Percentiles rank a stretch among this genome's conserved stretches.
Evolutionary conservation across 1,284 basidiomycete genomes (phyloP).

Genomic region (Ustilago sp.): DNA sequence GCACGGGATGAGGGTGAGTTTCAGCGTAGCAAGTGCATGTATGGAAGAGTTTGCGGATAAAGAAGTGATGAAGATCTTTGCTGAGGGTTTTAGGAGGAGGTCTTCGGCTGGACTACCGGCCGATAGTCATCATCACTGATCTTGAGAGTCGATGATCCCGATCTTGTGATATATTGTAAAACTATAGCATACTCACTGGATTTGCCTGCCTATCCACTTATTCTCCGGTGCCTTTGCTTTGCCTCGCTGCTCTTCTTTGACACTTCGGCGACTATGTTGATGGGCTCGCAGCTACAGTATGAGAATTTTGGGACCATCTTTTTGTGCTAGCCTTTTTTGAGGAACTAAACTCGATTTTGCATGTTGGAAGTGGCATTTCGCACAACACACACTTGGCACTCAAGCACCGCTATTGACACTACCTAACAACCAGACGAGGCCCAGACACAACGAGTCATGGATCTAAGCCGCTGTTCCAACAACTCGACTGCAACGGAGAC

Average conservation of each 20-base stretch:
- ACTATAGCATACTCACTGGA: not conserved
- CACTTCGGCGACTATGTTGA: not conserved
- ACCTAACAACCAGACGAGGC: slow-evolving; percentile 1
- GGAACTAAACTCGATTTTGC: not conserved
- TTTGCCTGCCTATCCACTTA: no score
- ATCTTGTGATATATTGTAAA: not conserved
- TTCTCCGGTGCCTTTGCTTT: not conserved
- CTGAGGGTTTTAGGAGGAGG: slow-evolving; percentile 22
- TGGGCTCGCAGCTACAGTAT: not conserved
- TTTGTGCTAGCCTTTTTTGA: not conserved
- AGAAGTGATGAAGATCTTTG: slow-evolving; percentile 29
- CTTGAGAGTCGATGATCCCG: not conserved
- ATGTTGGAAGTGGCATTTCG: slow-evolving; percentile 4
- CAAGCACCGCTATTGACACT: slow-evolving; percentile 8
- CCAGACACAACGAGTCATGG: slow-evolving; percentile 1
- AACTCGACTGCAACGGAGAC: not conserved
- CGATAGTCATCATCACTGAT: slow-evolving; percentile 4
- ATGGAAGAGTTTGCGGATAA: slow-evolving; percentile 15
- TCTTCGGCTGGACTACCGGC: slow-evolving; percentile 11
- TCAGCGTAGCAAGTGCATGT: not conserved
- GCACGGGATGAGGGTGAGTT: not conserved
- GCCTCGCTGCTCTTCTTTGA: not conserved
- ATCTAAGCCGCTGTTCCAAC: not conserved
- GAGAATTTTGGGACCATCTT: slow-evolving; percentile 3
- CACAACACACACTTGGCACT: slow-evolving; percentile 15